A percentile compares a stretch with the other conserved stretches of the same genome.
These are phyloP conservation scores for Diplosphaera chodatii DNA, from an alignment of 139 green algal genomes.

Conservation along the genomic window DNA sequence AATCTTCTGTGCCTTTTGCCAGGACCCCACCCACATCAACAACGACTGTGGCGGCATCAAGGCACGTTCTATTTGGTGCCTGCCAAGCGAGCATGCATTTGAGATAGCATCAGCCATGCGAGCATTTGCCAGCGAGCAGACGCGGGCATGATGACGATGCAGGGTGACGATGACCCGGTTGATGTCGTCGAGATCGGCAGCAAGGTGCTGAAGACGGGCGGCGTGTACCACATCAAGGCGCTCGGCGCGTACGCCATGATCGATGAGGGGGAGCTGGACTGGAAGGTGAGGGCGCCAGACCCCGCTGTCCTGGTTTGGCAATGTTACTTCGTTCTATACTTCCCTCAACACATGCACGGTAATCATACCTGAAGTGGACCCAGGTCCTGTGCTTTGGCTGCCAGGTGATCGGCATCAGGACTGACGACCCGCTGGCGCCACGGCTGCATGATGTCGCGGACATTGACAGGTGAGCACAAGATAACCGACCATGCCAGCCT, in stretches of 20 bases:
- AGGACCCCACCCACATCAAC: constrained; percentile 40
- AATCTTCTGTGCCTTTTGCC: not conserved
- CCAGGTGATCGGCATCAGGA: constrained; percentile 65
- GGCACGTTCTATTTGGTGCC: no score
- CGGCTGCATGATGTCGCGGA: constrained; percentile 74
- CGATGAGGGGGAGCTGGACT: constrained; percentile 92
- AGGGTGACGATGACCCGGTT: constrained; percentile 81
- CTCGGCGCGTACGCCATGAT: constrained; percentile 9
- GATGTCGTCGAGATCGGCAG: constrained; percentile 86
- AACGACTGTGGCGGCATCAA: not conserved
- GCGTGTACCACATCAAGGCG: constrained; percentile 68
- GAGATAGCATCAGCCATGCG: no score
- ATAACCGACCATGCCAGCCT: no score
- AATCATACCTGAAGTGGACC: no score
- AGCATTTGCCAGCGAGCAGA: no score
- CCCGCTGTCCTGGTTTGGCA: no score
- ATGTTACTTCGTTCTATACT: no score
- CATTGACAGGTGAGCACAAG: constrained; percentile 58
- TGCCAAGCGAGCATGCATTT: no score
- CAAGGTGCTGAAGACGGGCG: constrained; percentile 50
- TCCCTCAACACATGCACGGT: no score
- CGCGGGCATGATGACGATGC: no score
- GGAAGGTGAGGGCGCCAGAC: constrained; percentile 50
- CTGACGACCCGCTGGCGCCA: constrained; percentile 72
- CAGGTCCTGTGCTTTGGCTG: no score